Conservation (phyloP, 768 basidiomycete genomes). For the Brasilioporus rufonigricans region DNA sequence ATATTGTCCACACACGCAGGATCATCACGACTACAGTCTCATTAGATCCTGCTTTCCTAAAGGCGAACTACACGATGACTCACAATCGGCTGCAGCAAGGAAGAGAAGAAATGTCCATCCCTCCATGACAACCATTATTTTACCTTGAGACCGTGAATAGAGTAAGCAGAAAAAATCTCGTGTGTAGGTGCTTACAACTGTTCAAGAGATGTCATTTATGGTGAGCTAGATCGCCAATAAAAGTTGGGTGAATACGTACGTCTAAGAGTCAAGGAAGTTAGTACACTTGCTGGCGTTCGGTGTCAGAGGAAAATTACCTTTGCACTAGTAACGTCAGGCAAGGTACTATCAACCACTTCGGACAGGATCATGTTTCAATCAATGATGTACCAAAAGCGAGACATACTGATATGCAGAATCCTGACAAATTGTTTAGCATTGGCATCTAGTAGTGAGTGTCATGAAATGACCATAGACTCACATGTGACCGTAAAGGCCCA, state of each 20-base stretch:
- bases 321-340: background rate
- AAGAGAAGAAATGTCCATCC: background rate
- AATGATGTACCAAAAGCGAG: background rate
- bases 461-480: background rate
- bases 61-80: background rate
- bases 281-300: background rate
- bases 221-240: background rate
- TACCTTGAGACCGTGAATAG: slow-evolving; percentile 1
- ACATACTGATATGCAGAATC: background rate
- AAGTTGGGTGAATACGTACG: background rate
- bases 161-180: too few relatives aligned
- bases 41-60: background rate
- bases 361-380: background rate
- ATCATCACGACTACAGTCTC: background rate
- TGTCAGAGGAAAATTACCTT: background rate
- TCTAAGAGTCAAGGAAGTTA: background rate
- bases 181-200: slow-evolving; percentile 1
- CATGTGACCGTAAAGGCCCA: background rate
- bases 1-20: background rate
- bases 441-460: background rate
- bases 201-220: background rate
- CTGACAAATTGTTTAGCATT: background rate
- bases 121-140: background rate
- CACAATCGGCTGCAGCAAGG: background rate
- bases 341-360: slow-evolving; percentile 6